Conservation (phyloP, 1,284 basidiomycete species). For the Cystobasidium slooffiae region DNA sequence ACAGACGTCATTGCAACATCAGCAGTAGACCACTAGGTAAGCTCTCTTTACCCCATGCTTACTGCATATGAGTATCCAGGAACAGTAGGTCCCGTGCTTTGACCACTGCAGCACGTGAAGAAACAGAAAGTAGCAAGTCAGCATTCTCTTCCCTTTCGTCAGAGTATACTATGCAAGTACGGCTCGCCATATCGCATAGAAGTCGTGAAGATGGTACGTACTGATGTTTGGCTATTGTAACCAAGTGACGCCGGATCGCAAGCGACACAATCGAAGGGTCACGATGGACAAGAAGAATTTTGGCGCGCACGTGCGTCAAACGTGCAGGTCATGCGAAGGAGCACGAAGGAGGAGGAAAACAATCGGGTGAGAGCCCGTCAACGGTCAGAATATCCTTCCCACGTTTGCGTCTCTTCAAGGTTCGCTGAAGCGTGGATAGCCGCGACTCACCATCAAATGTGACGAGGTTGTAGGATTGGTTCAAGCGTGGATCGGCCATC, state of each 20-base stretch:
- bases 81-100: slow-evolving; percentile 12
- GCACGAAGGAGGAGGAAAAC: too few species aligned
- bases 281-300: neutral
- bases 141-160: neutral
- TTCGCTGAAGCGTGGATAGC: too few species aligned
- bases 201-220: neutral
- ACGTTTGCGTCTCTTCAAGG: too few species aligned
- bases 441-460: slow-evolving; percentile 33
- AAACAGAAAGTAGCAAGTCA: neutral
- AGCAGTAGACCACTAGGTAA: neutral
- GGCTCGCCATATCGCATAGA: neutral
- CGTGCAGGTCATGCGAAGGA: neutral
- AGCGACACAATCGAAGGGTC: neutral
- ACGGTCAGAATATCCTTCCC: too few species aligned
- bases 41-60: neutral
- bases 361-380: too few species aligned
- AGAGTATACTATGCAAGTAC: neutral
- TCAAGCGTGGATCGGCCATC: slow-evolving; percentile 34
- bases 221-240: slow-evolving; percentile 20
- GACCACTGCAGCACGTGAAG: neutral
- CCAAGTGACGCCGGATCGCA: too few species aligned
- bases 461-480: slow-evolving; percentile 37
- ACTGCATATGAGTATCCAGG: slow-evolving; percentile 17
- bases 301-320: neutral
- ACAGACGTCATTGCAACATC: neutral